These are phyloP conservation scores for Gremmenia infestans DNA, from an alignment of 2,329 filamentous ascomycete genomes.

Conservation along the genomic window DNA sequence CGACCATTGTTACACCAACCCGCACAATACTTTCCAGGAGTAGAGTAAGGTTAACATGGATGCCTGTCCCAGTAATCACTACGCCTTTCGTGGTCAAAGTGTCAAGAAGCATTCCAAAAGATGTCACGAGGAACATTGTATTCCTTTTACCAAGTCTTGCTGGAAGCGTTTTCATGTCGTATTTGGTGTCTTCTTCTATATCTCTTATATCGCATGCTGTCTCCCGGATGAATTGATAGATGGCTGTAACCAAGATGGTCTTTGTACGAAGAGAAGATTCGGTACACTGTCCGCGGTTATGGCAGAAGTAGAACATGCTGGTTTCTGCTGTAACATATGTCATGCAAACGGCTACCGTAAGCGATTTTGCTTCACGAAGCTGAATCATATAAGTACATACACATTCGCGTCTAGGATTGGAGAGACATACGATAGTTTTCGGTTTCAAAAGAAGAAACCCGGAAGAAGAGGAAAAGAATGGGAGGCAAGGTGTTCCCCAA, in stretches of 20 bases:
- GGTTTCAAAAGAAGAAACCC: background rate
- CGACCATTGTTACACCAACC: background rate
- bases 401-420: background rate
- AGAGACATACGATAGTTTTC: background rate
- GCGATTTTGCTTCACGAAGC: background rate
- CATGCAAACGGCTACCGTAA: background rate
- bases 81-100: background rate
- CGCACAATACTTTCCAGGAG: background rate
- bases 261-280: background rate
- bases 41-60: background rate
- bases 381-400: background rate
- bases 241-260: background rate
- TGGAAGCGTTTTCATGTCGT: background rate
- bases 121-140: background rate
- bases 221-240: background rate
- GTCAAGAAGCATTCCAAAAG: background rate
- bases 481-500: background rate
- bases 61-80: background rate
- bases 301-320: background rate
- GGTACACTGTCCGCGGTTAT: background rate
- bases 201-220: background rate
- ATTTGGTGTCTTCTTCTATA: background rate
- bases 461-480: background rate
- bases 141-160: background rate
- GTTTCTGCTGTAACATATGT: background rate